Percentiles rank a stretch among this genome's conserved stretches.
These are phyloP conservation scores for Sugiyamaella smithiae DNA, from an alignment of 805 yeast species.

Conservation along the genomic window DNA sequence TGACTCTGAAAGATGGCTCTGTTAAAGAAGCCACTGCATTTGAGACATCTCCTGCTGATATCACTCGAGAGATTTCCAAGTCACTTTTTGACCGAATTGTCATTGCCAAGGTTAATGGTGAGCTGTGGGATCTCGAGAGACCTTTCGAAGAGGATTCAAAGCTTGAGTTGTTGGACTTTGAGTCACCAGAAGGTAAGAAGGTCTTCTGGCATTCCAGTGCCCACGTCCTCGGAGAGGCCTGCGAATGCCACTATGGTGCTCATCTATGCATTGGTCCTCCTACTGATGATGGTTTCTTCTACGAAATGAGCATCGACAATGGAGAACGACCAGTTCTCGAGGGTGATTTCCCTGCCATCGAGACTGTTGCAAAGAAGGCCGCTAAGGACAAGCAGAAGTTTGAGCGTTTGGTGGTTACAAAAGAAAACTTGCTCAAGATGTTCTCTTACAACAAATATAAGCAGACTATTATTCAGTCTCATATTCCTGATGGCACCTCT, in stretches of 20 bases:
- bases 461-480: slow-evolving; percentile 77
- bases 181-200: slow-evolving; percentile 87
- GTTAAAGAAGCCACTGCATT: slow-evolving; percentile 73
- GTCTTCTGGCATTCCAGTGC: slow-evolving; percentile 99
- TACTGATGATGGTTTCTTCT: slow-evolving; percentile 95
- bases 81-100: slow-evolving; percentile 86
- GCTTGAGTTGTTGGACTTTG: slow-evolving; percentile 86
- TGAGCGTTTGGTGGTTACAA: slow-evolving; percentile 87
- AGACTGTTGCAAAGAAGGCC: slow-evolving; percentile 81
- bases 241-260: slow-evolving; percentile 94
- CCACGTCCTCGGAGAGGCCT: slow-evolving; percentile 95
- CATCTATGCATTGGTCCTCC: slow-evolving; percentile 95
- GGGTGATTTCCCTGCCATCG: slow-evolving; percentile 79
- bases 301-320: slow-evolving; percentile 83
- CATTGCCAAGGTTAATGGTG: slow-evolving; percentile 86
- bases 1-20: slow-evolving; percentile 86
- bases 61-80: slow-evolving; percentile 81
- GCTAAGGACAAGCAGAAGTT: slow-evolving; percentile 94
- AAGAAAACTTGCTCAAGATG: slow-evolving; percentile 89
- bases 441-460: slow-evolving; percentile 94
- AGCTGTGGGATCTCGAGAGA: slow-evolving; percentile 92
- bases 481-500: slow-evolving; percentile 93
- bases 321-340: slow-evolving; percentile 76
- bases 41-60: slow-evolving; percentile 87
- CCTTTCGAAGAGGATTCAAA: slow-evolving; percentile 72